These are phyloP conservation scores for Thalassiosira hispida DNA, from an alignment of 352 stramenopile genomes.

Conservation along the genomic window DNA sequence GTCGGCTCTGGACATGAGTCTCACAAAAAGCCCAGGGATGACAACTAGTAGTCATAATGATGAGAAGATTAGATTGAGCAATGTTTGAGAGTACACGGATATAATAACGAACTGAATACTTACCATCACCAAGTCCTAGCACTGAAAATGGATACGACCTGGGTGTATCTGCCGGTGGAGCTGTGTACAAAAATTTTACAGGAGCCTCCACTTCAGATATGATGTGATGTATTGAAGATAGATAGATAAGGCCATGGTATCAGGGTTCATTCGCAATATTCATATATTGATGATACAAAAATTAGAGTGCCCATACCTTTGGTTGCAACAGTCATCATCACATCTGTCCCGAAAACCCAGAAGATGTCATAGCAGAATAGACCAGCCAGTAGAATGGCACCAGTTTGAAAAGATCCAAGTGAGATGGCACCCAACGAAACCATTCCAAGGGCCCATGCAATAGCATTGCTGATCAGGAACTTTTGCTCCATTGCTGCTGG, in stretches of 20 bases:
- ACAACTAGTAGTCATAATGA: slow-evolving; percentile 21
- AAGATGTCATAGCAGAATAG: slow-evolving; percentile 52
- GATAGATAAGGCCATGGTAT: background rate
- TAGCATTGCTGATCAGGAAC: slow-evolving; percentile 42
- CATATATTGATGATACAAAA: too few relatives aligned
- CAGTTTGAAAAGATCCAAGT: slow-evolving; percentile 49
- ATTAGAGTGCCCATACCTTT: slow-evolving; percentile 9
- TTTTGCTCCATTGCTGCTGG: slow-evolving; percentile 46
- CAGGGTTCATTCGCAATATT: too few relatives aligned
- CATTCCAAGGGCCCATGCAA: slow-evolving; percentile 48
- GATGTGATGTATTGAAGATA: background rate
- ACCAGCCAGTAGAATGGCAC: slow-evolving; percentile 40
- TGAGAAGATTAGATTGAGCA: background rate
- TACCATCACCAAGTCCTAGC: slow-evolving; percentile 41
- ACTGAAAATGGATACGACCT: slow-evolving; percentile 45
- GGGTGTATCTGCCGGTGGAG: slow-evolving; percentile 31
- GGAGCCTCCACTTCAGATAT: slow-evolving; percentile 34
- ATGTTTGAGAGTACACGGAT: background rate
- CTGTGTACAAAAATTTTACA: slow-evolving; percentile 51
- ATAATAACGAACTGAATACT: background rate
- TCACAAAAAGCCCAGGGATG: slow-evolving; percentile 45
- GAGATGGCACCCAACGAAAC: slow-evolving; percentile 45
- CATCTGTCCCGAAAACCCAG: slow-evolving; percentile 52
- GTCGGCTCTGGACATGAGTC: slow-evolving; percentile 42
- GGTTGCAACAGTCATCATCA: slow-evolving; percentile 41